Percentiles rank a stretch among this genome's conserved stretches.
phyloP scores from a whole-genome alignment of 2,329 filamentous ascomycete species.

The Epicoccum nigrum region DNA sequence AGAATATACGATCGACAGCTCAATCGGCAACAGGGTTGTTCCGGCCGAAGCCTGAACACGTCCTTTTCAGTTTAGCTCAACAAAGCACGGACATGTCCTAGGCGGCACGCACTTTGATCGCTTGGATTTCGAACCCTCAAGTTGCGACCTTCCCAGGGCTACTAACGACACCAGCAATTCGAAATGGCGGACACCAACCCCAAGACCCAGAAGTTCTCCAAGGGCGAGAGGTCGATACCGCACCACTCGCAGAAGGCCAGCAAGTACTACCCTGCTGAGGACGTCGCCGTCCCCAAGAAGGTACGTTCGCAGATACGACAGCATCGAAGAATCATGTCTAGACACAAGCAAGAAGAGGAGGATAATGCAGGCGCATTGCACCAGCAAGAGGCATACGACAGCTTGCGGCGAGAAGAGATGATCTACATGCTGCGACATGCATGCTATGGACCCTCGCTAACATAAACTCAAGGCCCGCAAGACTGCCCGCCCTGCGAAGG shows the following conservation, averaged over 20 bases:
- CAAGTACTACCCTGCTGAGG: conserved; percentile 99
- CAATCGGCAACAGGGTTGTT: too few species aligned
- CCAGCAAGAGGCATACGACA: conserved; percentile 8
- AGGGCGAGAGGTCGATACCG: conserved; percentile 91
- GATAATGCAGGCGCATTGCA: conserved; percentile 16
- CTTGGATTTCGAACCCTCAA: conserved; percentile 1
- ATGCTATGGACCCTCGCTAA: conserved; percentile 34
- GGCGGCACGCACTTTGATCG: too few species aligned
- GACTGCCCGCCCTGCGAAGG: conserved; percentile 83
- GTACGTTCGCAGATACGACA: conserved; percentile 66
- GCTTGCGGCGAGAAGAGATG: conserved; percentile 8
- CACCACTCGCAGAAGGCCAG: conserved; percentile 87
- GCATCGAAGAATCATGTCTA: conserved; percentile 6
- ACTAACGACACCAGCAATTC: conserved; percentile 53
- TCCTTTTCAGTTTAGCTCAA: too few species aligned
- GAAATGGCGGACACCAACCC: conserved; percentile 67
- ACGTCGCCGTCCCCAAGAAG: conserved; percentile 88
- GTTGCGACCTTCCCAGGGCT: conserved; percentile 21
- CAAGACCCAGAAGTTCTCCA: conserved; percentile 92
- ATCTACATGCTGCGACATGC: conserved; percentile 4
- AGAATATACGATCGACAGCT: too few species aligned
- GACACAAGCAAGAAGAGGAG: conserved; percentile 21
- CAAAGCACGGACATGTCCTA: too few species aligned
- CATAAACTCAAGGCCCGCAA: conserved; percentile 79
- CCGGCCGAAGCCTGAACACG: too few species aligned